A percentile compares a stretch with the other conserved stretches of the same genome.
These are phyloP conservation scores for Macrophomina pseudophaseolina DNA, from an alignment of 2,329 filamentous ascomycete species.

Conservation along the genomic window DNA sequence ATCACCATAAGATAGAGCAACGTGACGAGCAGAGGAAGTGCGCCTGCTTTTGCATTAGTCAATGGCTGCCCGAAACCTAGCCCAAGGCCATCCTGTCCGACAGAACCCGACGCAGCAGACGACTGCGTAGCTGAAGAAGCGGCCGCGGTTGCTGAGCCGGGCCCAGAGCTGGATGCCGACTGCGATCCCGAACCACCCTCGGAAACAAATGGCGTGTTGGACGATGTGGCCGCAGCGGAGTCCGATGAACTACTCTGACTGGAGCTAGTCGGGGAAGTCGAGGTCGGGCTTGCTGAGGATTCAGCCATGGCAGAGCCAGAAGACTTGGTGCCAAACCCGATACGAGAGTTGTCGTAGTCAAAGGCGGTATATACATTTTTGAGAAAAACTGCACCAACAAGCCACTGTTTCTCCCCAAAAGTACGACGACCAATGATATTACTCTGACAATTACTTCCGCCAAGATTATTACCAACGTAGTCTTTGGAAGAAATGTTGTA, in stretches of 20 bases:
- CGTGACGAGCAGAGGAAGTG: conserved; percentile 4
- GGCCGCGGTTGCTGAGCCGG: conserved; percentile 6
- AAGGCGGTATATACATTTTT: conserved; percentile 91
- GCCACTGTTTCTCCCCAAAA: conserved; percentile 67
- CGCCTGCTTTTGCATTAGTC: neutral
- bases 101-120: neutral
- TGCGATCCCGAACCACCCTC: neutral
- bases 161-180: conserved; percentile 4
- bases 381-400: conserved; percentile 84
- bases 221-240: neutral
- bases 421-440: conserved; percentile 76
- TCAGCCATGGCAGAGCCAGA: conserved; percentile 17
- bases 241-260: neutral
- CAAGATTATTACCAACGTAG: conserved; percentile 63
- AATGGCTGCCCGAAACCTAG: neutral
- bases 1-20: conserved; percentile 12
- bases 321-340: conserved; percentile 56
- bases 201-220: neutral
- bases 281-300: conserved; percentile 5
- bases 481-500: conserved; percentile 73
- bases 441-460: conserved; percentile 59
- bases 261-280: neutral
- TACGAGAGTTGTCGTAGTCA: conserved; percentile 70
- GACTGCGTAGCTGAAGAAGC: conserved; percentile 8
- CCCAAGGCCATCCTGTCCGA: neutral